These are phyloP conservation scores for Gossypium lobatum DNA, from an alignment of 441 rosid genomes.

Conservation along the genomic window DNA sequence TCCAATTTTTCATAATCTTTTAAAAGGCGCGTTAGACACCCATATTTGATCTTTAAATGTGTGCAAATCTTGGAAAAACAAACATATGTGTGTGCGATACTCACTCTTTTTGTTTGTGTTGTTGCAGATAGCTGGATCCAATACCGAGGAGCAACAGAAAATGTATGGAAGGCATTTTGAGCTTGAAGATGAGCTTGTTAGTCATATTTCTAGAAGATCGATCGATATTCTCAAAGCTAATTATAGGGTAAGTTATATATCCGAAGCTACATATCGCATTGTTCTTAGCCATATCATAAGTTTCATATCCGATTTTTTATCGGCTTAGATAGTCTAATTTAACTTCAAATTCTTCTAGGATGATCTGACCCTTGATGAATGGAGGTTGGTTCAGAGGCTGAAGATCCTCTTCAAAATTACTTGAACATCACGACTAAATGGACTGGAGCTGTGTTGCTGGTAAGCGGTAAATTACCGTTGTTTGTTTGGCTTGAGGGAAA, in stretches of 20 bases:
- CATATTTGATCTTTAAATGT: background rate
- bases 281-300: background rate
- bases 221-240: constrained; percentile 76
- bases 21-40: no score
- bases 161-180: constrained; percentile 95
- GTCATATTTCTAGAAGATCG: constrained; percentile 78
- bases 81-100: background rate
- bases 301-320: background rate
- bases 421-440: background rate
- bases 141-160: constrained; percentile 85
- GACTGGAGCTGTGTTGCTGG: background rate
- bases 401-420: constrained; percentile 1
- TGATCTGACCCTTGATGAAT: constrained; percentile 3
- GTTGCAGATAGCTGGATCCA: constrained; percentile 64
- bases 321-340: background rate
- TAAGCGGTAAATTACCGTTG: background rate
- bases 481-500: background rate
- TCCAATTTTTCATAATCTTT: no score
- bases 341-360: background rate
- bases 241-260: constrained; percentile 58
- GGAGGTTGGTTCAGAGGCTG: constrained; percentile 3
- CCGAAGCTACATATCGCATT: background rate
- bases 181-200: constrained; percentile 76
- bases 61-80: background rate
- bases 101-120: background rate